Percentiles rank a stretch among this genome's conserved stretches.
Conservation (phyloP, 768 basidiomycete species). For the Lentinula raphanica region DNA sequence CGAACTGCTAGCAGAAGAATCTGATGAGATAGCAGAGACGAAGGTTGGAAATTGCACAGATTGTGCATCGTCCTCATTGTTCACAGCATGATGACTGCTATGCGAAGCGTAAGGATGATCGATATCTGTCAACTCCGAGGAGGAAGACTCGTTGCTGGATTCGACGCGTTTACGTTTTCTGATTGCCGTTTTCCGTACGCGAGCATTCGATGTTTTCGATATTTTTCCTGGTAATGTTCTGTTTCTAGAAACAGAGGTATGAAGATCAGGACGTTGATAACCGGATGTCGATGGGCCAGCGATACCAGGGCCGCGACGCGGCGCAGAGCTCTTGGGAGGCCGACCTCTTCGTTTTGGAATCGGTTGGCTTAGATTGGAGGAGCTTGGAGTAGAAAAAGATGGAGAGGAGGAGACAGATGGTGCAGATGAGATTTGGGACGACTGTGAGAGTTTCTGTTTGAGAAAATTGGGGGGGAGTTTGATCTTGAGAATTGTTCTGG, state of each 20-base stretch:
- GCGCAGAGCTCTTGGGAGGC: slow-evolving; percentile 44
- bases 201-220: not conserved
- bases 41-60: slow-evolving; percentile 58
- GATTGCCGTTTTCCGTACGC: slow-evolving; percentile 6
- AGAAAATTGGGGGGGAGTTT: slow-evolving; percentile 62
- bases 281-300: slow-evolving; percentile 2
- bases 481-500: slow-evolving; percentile 56
- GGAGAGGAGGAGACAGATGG: slow-evolving; percentile 6
- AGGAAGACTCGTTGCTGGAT: slow-evolving; percentile 23
- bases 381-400: slow-evolving; percentile 12
- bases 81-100: no score
- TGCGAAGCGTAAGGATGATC: slow-evolving; percentile 18
- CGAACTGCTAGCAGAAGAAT: slow-evolving; percentile 41
- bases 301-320: slow-evolving; percentile 17
- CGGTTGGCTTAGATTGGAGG: slow-evolving; percentile 11
- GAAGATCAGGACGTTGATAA: slow-evolving; percentile 15
- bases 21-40: slow-evolving; percentile 40
- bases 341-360: slow-evolving; percentile 50
- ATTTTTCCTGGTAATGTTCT: slow-evolving; percentile 12
- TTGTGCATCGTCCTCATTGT: slow-evolving; percentile 26
- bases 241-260: slow-evolving; percentile 15
- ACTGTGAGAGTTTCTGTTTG: slow-evolving; percentile 31
- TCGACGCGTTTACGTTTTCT: slow-evolving; percentile 31
- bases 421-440: slow-evolving; percentile 19
- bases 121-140: slow-evolving; percentile 35